Conservation (phyloP, 257 asterid species). For the Marsdenia floribunda region DNA sequence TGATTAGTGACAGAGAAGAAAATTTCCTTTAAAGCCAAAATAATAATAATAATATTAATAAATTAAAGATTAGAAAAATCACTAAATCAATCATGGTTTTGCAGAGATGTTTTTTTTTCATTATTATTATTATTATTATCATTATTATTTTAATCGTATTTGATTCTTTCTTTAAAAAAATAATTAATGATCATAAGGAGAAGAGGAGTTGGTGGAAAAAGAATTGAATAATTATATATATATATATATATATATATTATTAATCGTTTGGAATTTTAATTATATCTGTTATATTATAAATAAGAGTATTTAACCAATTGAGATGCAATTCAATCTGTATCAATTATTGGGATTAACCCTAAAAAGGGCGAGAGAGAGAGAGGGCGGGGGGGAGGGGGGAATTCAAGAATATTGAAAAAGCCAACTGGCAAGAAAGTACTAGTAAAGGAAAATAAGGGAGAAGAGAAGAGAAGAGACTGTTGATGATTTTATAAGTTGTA, state of each 20-base stretch:
- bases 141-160: conserved; percentile 14
- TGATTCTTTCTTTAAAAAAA: conserved; percentile 24
- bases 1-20: conserved; percentile 28
- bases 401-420: conserved; percentile 4
- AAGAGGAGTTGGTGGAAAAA: conserved; percentile 26
- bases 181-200: conserved; percentile 6
- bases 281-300: no score
- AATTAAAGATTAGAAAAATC: conserved; percentile 9
- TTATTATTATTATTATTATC: no score
- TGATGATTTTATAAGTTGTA: neutral
- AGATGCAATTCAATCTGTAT: no score
- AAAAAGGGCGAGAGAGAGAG: no score
- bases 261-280: no score
- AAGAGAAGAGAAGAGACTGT: neutral
- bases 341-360: no score
- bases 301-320: no score
- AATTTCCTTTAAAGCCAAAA: neutral
- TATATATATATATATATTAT: neutral
- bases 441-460: neutral
- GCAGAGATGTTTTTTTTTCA: conserved; percentile 17
- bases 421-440: conserved; percentile 11
- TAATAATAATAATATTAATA: neutral
- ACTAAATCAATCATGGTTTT: conserved; percentile 24
- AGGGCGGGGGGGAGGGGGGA: no score
- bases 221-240: conserved; percentile 11